Conservation (phyloP, 2,329 filamentous ascomycete genomes). For the Sodiomyces alkalinus region DNA sequence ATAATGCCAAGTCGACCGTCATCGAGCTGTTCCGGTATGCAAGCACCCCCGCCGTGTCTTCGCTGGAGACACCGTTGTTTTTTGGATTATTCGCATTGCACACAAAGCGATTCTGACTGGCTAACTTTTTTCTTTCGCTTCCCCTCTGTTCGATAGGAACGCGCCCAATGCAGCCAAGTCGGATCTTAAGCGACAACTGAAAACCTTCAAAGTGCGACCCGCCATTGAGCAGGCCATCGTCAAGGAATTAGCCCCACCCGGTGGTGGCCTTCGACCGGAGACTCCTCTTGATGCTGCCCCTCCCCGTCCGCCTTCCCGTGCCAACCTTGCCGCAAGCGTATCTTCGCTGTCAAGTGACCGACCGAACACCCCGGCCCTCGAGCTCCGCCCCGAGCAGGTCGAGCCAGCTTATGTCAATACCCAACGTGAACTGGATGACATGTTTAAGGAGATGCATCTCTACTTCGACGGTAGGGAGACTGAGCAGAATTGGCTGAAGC, state of each 20-base stretch:
- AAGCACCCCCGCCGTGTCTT: neutral
- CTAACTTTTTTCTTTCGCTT: too few species aligned
- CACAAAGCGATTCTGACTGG: too few species aligned
- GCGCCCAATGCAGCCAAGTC: conserved; percentile 74
- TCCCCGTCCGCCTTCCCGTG: conserved; percentile 19
- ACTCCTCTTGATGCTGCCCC: conserved; percentile 23
- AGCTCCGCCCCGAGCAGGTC: conserved; percentile 51
- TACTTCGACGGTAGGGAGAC: conserved; percentile 79
- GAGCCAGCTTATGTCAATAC: conserved; percentile 78
- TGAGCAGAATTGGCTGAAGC: conserved; percentile 79
- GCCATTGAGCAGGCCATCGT: conserved; percentile 74
- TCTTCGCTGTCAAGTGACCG: conserved; percentile 34
- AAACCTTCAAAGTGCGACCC: conserved; percentile 70
- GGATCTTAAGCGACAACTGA: conserved; percentile 76
- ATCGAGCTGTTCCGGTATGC: conserved; percentile 71
- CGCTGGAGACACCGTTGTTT: neutral
- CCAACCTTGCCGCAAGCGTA: conserved; percentile 32
- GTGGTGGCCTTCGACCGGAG: conserved; percentile 23
- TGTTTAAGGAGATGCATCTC: conserved; percentile 64
- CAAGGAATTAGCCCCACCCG: conserved; percentile 48
- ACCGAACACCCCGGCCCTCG: conserved; percentile 45
- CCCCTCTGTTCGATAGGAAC: too few species aligned
- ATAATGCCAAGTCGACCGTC: conserved; percentile 67
- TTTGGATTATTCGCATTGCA: conserved; percentile 1
- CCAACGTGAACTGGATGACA: conserved; percentile 74